A percentile compares a stretch with the other conserved stretches of the same genome.
Evolutionary conservation across 2,329 filamentous ascomycete species (phyloP).

Genomic region (Pseudogymnoascus sp.): DNA sequence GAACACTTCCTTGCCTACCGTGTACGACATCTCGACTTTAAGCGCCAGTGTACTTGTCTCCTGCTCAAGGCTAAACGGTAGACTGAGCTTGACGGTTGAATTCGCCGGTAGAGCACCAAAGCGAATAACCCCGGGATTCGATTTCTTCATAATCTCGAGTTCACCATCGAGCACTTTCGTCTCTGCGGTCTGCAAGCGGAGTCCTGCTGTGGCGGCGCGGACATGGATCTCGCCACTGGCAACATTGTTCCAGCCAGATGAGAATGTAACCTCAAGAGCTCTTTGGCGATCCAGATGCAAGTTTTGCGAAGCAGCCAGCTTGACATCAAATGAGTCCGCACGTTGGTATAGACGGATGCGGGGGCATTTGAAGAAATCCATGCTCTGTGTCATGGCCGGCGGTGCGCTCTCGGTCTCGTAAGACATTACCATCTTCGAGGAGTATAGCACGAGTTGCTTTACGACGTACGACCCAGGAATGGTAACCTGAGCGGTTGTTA

Average conservation of each 20-base stretch:
- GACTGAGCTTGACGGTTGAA: conserved; percentile 48
- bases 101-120: conserved; percentile 40
- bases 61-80: conserved; percentile 80
- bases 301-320: conserved; percentile 56
- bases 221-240: conserved; percentile 51
- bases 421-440: conserved; percentile 55
- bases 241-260: conserved; percentile 66
- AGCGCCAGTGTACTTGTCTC: conserved; percentile 63
- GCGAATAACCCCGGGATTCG: conserved; percentile 45
- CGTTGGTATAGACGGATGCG: conserved; percentile 68
- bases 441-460: conserved; percentile 59
- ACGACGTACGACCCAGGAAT: conserved; percentile 68
- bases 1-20: conserved; percentile 57
- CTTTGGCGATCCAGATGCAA: conserved; percentile 75
- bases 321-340: conserved; percentile 58
- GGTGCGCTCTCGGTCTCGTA: conserved; percentile 51
- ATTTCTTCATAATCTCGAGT: conserved; percentile 39
- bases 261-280: conserved; percentile 64
- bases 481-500: conserved; percentile 40
- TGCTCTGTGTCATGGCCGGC: conserved; percentile 13
- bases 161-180: conserved; percentile 40
- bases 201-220: conserved; percentile 55
- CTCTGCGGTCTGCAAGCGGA: conserved; percentile 55
- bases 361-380: conserved; percentile 45
- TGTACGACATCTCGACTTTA: conserved; percentile 68